Conservation (phyloP, 371 early-diverging fungal genomes). For the Haplosporangium sp. region DNA sequence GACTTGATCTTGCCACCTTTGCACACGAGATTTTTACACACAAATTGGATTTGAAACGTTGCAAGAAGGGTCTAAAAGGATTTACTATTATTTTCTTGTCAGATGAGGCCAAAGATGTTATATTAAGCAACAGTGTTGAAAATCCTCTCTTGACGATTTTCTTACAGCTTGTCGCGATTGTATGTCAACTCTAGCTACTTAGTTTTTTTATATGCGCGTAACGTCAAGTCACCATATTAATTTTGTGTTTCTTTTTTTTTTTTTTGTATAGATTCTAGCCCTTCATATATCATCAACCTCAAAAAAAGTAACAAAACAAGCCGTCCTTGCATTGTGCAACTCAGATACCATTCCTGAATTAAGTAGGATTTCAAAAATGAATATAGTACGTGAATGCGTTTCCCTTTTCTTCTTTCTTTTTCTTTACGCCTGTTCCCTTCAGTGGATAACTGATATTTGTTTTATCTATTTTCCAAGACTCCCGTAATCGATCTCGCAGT, state of each 20-base stretch:
- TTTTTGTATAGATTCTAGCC: slow-evolving; percentile 2
- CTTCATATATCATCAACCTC: background rate
- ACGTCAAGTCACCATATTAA: no score
- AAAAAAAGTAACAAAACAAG: background rate
- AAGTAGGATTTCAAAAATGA: background rate
- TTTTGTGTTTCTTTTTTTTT: no score
- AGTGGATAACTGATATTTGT: background rate
- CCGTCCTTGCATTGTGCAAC: slow-evolving; percentile 2
- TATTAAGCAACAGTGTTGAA: background rate
- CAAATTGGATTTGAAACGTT: background rate
- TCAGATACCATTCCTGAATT: slow-evolving; percentile 14
- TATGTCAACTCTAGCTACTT: slow-evolving; percentile 5
- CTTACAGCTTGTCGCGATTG: slow-evolving; percentile 24
- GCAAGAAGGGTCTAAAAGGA: slow-evolving; percentile 15
- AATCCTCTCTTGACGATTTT: slow-evolving; percentile 4
- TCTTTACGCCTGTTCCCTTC: background rate
- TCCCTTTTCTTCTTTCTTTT: no score
- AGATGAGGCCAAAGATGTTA: background rate
- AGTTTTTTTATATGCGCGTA: no score
- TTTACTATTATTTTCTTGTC: slow-evolving; percentile 7
- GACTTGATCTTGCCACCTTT: slow-evolving; percentile 31
- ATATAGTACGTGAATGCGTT: slow-evolving; percentile 1
- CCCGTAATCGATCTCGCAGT: slow-evolving; percentile 16
- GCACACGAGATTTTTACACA: slow-evolving; percentile 9
- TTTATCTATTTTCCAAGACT: slow-evolving; percentile 4